Evolutionary conservation across 176 grass and related monocot genomes (phyloP).

Genomic region (Oryza glaberrima): DNA sequence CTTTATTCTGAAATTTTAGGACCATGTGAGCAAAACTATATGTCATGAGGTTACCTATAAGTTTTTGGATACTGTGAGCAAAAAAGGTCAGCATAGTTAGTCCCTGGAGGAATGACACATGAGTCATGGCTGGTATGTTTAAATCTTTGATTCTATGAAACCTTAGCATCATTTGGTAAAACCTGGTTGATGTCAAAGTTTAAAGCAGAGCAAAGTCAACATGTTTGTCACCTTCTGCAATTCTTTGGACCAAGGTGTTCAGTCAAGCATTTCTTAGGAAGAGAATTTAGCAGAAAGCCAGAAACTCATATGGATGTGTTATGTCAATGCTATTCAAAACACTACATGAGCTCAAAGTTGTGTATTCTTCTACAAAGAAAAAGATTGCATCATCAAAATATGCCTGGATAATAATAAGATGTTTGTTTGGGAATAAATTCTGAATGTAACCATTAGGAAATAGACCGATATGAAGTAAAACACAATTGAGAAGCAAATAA

Average conservation of each 20-base stretch:
- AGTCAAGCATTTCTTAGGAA: conserved; percentile 21
- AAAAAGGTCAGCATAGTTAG: too few species aligned
- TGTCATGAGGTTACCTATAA: too few species aligned
- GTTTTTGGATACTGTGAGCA: too few species aligned
- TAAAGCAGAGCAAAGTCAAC: neutral
- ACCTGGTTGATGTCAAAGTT: neutral
- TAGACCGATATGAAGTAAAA: neutral
- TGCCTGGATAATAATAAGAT: conserved; percentile 12
- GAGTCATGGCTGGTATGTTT: too few species aligned
- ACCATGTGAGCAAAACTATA: neutral
- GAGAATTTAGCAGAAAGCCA: neutral
- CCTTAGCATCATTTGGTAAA: too few species aligned
- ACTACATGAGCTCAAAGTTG: conserved; percentile 7
- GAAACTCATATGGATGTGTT: neutral
- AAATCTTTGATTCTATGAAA: too few species aligned
- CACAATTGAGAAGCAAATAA: neutral
- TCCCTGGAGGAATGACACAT: too few species aligned
- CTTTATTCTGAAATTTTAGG: neutral
- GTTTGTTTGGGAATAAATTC: conserved; percentile 21
- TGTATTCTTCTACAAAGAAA: neutral
- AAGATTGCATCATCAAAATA: neutral
- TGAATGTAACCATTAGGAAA: conserved; percentile 18
- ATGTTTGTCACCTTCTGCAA: neutral
- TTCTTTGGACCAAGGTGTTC: neutral
- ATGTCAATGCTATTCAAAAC: neutral